These are phyloP conservation scores for Geotrichum australiense DNA, from an alignment of 1,139 yeast genomes.

Conservation along the genomic window DNA sequence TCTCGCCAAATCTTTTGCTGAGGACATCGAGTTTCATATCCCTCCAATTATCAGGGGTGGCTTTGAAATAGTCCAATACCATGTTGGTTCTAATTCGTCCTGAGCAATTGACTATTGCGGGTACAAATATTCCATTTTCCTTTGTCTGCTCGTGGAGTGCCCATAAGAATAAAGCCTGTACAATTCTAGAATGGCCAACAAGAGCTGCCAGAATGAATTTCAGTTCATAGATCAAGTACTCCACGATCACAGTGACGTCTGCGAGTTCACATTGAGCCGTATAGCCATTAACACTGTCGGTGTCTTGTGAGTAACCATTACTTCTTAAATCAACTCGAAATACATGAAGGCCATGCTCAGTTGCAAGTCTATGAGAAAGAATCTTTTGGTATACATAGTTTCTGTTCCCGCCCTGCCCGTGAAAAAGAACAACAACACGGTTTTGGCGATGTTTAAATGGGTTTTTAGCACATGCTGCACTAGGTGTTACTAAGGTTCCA, in stretches of 20 bases:
- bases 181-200: constrained; percentile 77
- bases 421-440: constrained; percentile 45
- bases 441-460: constrained; percentile 6
- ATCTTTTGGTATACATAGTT: constrained; percentile 66
- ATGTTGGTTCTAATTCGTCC: constrained; percentile 44
- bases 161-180: constrained; percentile 73
- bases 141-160: constrained; percentile 41
- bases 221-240: constrained; percentile 37
- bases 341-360: constrained; percentile 52
- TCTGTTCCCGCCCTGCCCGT: constrained; percentile 83
- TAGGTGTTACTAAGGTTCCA: constrained; percentile 16
- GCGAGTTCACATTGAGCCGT: constrained; percentile 55
- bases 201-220: constrained; percentile 39
- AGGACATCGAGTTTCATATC: constrained; percentile 35
- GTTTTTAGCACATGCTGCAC: constrained; percentile 1
- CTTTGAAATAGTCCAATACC: constrained; percentile 33
- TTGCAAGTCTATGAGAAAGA: constrained; percentile 56
- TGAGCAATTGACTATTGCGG: constrained; percentile 64
- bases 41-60: constrained; percentile 35
- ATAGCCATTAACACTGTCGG: constrained; percentile 39
- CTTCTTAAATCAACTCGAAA: constrained; percentile 80
- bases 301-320: constrained; percentile 69
- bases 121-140: constrained; percentile 39
- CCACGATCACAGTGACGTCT: constrained; percentile 46
- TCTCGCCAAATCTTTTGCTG: constrained; percentile 48